A percentile compares a stretch with the other conserved stretches of the same genome.
phyloP scores from a whole-genome alignment of 1,284 basidiomycete genomes.

The Volvariella surrecta region DNA sequence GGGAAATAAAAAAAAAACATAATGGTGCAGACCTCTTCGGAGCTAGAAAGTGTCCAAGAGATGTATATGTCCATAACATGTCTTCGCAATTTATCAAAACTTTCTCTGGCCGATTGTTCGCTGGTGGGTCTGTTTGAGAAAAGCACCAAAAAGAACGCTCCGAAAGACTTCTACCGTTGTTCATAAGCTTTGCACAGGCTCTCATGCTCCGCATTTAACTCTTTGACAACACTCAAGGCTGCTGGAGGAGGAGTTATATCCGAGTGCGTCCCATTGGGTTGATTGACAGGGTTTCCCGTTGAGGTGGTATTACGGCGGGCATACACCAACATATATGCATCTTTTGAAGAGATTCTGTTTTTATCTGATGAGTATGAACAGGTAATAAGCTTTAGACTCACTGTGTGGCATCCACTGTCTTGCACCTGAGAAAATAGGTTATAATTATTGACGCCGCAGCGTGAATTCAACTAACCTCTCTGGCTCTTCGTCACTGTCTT shows the following conservation, averaged over 20 bases:
- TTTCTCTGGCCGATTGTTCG: slow-evolving; percentile 29
- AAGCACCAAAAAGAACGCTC: slow-evolving; percentile 1
- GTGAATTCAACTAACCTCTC: no score
- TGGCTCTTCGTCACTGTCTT: slow-evolving; percentile 54
- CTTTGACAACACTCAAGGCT: slow-evolving; percentile 44
- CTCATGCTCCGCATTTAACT: slow-evolving; percentile 47
- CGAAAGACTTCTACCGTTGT: slow-evolving; percentile 32
- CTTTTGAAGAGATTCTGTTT: slow-evolving; percentile 53
- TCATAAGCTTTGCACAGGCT: slow-evolving; percentile 42
- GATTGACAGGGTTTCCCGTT: neutral
- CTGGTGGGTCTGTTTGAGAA: slow-evolving; percentile 22
- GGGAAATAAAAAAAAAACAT: slow-evolving; percentile 3
- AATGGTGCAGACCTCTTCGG: slow-evolving; percentile 33
- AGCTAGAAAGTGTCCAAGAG: slow-evolving; percentile 46
- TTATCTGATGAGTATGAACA: slow-evolving; percentile 14
- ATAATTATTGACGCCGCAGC: neutral
- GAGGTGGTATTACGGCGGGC: slow-evolving; percentile 30
- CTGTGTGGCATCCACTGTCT: slow-evolving; percentile 53
- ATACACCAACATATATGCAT: slow-evolving; percentile 93
- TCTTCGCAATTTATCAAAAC: slow-evolving; percentile 40
- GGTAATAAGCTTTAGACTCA: slow-evolving; percentile 29
- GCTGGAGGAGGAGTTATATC: slow-evolving; percentile 37
- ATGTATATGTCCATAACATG: slow-evolving; percentile 54
- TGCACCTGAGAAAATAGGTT: slow-evolving; percentile 24
- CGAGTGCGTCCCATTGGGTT: neutral